Evolutionary conservation across 169 alveolate genomes (phyloP), one percentile per base, ranked within the genome.

Genomic region (Eimeria tenella): DNA sequence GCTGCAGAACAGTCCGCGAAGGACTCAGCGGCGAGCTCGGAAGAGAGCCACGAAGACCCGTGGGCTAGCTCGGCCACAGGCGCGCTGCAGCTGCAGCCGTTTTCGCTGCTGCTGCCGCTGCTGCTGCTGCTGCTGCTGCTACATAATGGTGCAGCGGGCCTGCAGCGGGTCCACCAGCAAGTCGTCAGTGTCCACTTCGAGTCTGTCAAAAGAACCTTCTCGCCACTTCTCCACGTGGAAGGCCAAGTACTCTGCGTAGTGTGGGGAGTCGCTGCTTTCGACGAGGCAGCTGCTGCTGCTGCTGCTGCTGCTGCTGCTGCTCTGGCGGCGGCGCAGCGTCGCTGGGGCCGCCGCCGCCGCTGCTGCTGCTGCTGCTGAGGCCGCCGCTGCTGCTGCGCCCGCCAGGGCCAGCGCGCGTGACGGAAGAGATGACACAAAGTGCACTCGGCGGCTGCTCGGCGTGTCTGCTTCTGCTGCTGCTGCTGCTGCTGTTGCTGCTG

Each of bases 401-500:
- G 84, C 84, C 62, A 74, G 17, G 8, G 84, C 84, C 19, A 74
- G 62, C 8, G 84, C 84, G 17, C 84, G 84, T 1, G 84, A 74
- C n/a, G 84, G 84, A 15, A 74, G 21, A 13, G 84, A 74, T 8
- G 84, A 31, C 4, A 74, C 84, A 8, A 74, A 74, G 60, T 74
- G 84, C 19, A 17, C 84, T 7, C 84, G 19, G 6, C 60, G 56
- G 84, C 84, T 74, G 84, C 52, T 74, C 60, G 84, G 84, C 31
- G 84, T 74, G 31, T n/a, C 84, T n/a, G 4, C 84, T 13, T n/a
- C 84, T 31, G 25, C 84, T 74, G 84, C 60, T 50, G 60, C 84
- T 74, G 19, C 84, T 49, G 84, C 84, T 74, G 84, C 84, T 74
- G 84, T 56, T 74, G 84, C 84, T 70, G 79, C 79, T 21, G 79